Conservation (phyloP, 805 yeast species). For the Kodamaea hsintzibuensis region DNA sequence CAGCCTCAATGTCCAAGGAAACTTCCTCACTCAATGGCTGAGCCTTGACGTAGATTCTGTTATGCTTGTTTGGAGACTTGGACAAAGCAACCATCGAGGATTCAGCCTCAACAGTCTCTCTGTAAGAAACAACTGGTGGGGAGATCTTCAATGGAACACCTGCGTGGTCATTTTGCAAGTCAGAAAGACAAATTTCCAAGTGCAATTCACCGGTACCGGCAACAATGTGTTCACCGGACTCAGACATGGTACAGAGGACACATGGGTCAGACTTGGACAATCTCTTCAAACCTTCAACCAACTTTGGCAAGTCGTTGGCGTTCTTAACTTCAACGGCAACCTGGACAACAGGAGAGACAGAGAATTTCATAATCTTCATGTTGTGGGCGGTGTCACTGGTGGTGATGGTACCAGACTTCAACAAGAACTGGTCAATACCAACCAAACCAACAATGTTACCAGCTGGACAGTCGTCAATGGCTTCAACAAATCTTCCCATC, state of each 20-base stretch:
- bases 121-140: constrained; percentile 97
- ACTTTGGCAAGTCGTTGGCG: constrained; percentile 98
- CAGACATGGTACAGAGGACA: constrained; percentile 83
- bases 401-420: constrained; percentile 99
- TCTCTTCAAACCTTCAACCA: constrained; percentile 99
- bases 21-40: constrained; percentile 95
- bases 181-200: constrained; percentile 95
- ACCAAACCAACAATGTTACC: constrained; percentile 99
- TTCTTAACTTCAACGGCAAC: constrained; percentile 99
- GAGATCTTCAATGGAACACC: constrained; percentile 98
- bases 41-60: constrained; percentile 98
- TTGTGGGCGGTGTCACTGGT: constrained; percentile 96
- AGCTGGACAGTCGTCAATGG: constrained; percentile 99
- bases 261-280: constrained; percentile 99
- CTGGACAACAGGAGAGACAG: constrained; percentile 99
- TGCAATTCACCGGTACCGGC: constrained; percentile 99
- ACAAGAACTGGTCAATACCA: constrained; percentile 99
- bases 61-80: constrained; percentile 99
- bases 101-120: constrained; percentile 95
- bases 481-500: constrained; percentile 99
- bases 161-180: constrained; percentile 98
- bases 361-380: constrained; percentile 99
- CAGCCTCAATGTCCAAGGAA: constrained; percentile 86
- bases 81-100: constrained; percentile 96
- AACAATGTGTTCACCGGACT: constrained; percentile 99